phyloP scores from a whole-genome alignment of 139 green algal species.

The Chlamydomonas applanata region DNA sequence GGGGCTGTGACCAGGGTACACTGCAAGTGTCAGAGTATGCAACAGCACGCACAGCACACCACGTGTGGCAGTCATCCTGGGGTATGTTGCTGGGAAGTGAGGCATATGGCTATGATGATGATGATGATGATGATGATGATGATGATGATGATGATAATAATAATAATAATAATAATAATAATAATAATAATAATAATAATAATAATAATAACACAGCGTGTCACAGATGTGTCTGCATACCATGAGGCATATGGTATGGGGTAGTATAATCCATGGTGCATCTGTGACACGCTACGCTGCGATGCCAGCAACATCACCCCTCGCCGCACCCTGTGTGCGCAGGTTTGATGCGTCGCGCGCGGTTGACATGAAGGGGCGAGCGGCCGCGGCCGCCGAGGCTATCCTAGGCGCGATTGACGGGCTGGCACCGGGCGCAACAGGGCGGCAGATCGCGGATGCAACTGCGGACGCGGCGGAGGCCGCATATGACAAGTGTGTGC shows the following conservation, averaged over 20 bases:
- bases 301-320: too few relatives aligned
- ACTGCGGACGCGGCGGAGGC: conserved; percentile 51
- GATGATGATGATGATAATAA: too few relatives aligned
- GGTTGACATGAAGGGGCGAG: conserved; percentile 55
- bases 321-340: too few relatives aligned
- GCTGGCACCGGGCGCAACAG: conserved; percentile 30
- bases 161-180: too few relatives aligned
- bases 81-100: neutral
- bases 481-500: conserved; percentile 54
- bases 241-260: neutral
- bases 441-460: conserved; percentile 48
- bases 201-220: too few relatives aligned
- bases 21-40: neutral
- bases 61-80: neutral
- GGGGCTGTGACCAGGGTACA: too few relatives aligned
- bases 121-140: too few relatives aligned
- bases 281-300: too few relatives aligned
- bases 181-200: too few relatives aligned
- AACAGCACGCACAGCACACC: neutral
- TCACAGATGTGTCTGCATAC: too few relatives aligned
- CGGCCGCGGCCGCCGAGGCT: conserved; percentile 55
- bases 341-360: conserved; percentile 72
- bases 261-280: neutral
- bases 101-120: too few relatives aligned
- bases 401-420: conserved; percentile 48